Percentiles rank a stretch among this genome's conserved stretches.
These are phyloP conservation scores for Didymella pinodella DNA, from an alignment of 2,329 filamentous ascomycete genomes.

Conservation along the genomic window DNA sequence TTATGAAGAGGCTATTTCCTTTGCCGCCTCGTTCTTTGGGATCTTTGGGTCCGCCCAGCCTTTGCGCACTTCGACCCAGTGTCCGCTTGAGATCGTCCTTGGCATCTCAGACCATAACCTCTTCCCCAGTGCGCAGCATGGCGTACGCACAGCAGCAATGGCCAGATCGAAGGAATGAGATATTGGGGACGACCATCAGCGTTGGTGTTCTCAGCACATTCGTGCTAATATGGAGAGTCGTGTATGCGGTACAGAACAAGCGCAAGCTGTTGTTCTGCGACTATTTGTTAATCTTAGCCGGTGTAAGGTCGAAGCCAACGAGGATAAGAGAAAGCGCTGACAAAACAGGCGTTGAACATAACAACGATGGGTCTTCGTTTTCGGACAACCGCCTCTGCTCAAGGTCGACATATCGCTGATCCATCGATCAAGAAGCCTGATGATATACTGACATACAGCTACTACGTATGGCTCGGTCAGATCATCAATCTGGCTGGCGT, in stretches of 20 bases:
- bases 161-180: slow-evolving; percentile 27
- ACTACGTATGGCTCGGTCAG: slow-evolving; percentile 34
- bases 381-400: slow-evolving; percentile 25
- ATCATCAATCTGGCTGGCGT: slow-evolving; percentile 39
- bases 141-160: slow-evolving; percentile 24
- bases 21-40: slow-evolving; percentile 8
- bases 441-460: slow-evolving; percentile 30
- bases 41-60: slow-evolving; percentile 2
- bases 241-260: slow-evolving; percentile 28
- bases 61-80: slow-evolving; percentile 11
- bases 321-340: slow-evolving; percentile 2
- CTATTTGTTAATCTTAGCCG: slow-evolving; percentile 32
- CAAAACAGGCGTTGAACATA: slow-evolving; percentile 28
- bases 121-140: slow-evolving; percentile 18
- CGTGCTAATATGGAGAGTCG: slow-evolving; percentile 33
- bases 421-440: slow-evolving; percentile 30
- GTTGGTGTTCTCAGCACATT: slow-evolving; percentile 29
- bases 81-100: slow-evolving; percentile 12
- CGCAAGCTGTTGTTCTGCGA: slow-evolving; percentile 36
- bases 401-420: slow-evolving; percentile 36
- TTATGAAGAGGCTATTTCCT: slow-evolving; percentile 11
- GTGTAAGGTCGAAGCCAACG: slow-evolving; percentile 21
- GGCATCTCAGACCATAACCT: slow-evolving; percentile 3
- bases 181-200: slow-evolving; percentile 27
- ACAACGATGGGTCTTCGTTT: slow-evolving; percentile 27